These are phyloP conservation scores for Trichoderma sp. DNA, from an alignment of 2,329 filamentous ascomycete species.

Conservation along the genomic window DNA sequence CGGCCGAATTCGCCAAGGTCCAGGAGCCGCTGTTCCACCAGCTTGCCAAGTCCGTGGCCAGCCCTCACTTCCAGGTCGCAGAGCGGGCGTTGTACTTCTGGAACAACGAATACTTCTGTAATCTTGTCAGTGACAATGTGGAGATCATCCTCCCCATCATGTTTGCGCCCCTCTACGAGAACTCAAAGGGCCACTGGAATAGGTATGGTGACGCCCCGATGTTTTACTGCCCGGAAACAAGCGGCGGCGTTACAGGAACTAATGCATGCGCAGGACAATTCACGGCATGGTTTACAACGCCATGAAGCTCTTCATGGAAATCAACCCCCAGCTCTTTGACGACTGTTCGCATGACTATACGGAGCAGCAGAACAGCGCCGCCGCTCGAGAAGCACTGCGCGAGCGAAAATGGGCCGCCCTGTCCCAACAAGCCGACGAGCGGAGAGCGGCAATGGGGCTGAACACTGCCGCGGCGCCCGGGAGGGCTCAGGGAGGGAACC, in stretches of 20 bases:
- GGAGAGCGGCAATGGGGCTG: constrained; percentile 51
- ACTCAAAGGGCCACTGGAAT: constrained; percentile 99
- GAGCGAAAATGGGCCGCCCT: constrained; percentile 89
- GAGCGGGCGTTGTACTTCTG: constrained; percentile 98
- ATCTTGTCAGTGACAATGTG: constrained; percentile 97
- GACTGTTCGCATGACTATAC: constrained; percentile 99
- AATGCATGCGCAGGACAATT: constrained; percentile 70
- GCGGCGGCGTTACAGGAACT: constrained; percentile 33
- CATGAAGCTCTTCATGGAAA: constrained; percentile 99
- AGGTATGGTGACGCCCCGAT: constrained; percentile 61
- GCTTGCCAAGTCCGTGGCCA: constrained; percentile 95
- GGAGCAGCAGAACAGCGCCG: constrained; percentile 89
- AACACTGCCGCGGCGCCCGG: constrained; percentile 40
- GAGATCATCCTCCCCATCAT: constrained; percentile 98
- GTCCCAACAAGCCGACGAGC: constrained; percentile 74
- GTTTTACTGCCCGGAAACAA: background rate
- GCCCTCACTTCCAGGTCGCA: constrained; percentile 97
- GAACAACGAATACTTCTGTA: constrained; percentile 99
- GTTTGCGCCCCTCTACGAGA: constrained; percentile 98
- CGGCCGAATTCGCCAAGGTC: constrained; percentile 96
- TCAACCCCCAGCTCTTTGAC: constrained; percentile 96
- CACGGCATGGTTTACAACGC: constrained; percentile 99
- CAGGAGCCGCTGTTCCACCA: constrained; percentile 98
- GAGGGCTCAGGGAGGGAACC: constrained; percentile 45
- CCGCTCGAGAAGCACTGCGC: constrained; percentile 78